Evolutionary conservation across 306 rosid genomes (phyloP).

Genomic region (Castanopsis chinensis): DNA sequence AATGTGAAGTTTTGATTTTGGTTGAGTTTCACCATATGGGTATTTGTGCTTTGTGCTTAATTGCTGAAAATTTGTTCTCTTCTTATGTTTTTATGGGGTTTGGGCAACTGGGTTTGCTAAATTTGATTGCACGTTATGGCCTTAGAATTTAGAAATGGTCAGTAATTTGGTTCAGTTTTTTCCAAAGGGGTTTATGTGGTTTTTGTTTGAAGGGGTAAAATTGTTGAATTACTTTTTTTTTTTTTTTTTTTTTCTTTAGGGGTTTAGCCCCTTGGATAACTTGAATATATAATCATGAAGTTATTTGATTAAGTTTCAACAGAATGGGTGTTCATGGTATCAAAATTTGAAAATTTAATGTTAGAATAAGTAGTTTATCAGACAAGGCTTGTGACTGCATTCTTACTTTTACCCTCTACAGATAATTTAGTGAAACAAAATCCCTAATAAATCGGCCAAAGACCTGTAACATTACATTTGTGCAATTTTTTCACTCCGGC

Average conservation of each 20-base stretch:
- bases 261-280: neutral
- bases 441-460: neutral
- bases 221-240: neutral
- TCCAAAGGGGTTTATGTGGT: neutral
- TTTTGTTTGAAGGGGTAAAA: neutral
- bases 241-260: neutral
- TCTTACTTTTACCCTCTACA: neutral
- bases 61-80: neutral
- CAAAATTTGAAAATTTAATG: neutral
- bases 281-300: neutral
- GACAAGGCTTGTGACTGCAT: neutral
- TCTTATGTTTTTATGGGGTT: neutral
- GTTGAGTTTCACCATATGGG: neutral
- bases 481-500: neutral
- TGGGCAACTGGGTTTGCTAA: neutral
- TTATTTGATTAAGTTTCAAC: constrained; percentile 3
- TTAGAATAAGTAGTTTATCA: neutral
- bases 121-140: neutral
- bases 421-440: neutral
- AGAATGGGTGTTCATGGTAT: neutral
- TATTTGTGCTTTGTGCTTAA: neutral
- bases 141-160: neutral
- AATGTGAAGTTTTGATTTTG: neutral
- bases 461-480: neutral
- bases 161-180: neutral